These are phyloP conservation scores for Sphaerulina musiva DNA, from an alignment of 2,329 filamentous ascomycete genomes.

Conservation along the genomic window DNA sequence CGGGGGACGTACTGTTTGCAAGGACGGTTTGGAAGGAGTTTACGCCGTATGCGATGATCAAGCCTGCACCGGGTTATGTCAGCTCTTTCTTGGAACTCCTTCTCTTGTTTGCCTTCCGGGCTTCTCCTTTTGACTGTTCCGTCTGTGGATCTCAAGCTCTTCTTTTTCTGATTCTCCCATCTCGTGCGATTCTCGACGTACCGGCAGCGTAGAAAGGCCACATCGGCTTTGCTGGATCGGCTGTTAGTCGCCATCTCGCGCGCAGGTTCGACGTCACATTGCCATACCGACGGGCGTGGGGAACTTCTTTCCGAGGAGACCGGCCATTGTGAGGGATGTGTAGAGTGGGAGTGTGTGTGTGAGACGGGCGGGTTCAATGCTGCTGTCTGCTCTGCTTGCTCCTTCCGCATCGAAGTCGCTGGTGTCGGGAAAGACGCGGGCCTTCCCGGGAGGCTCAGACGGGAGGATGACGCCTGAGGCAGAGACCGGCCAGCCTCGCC, in stretches of 20 bases:
- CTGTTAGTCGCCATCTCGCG: constrained; percentile 17
- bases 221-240: constrained; percentile 70
- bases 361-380: constrained; percentile 2
- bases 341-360: neutral
- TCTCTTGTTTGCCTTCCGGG: neutral
- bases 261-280: constrained; percentile 24
- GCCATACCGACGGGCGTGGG: constrained; percentile 43
- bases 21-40: constrained; percentile 74
- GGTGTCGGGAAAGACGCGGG: neutral
- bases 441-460: neutral
- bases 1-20: constrained; percentile 62
- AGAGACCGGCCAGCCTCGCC: neutral
- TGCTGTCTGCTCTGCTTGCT: neutral
- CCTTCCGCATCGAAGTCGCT: constrained; percentile 1
- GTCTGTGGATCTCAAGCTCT: neutral
- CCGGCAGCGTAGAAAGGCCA: constrained; percentile 90
- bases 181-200: constrained; percentile 42
- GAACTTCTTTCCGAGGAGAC: constrained; percentile 48
- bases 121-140: constrained; percentile 1
- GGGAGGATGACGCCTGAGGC: neutral
- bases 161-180: neutral
- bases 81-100: constrained; percentile 12
- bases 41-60: constrained; percentile 84
- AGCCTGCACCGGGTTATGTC: constrained; percentile 48
- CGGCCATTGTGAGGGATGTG: constrained; percentile 24